Evolutionary conservation across 805 yeast species (phyloP), one percentile per base, ranked within the genome.

Genomic region (Barnettozyma siamensis): DNA sequence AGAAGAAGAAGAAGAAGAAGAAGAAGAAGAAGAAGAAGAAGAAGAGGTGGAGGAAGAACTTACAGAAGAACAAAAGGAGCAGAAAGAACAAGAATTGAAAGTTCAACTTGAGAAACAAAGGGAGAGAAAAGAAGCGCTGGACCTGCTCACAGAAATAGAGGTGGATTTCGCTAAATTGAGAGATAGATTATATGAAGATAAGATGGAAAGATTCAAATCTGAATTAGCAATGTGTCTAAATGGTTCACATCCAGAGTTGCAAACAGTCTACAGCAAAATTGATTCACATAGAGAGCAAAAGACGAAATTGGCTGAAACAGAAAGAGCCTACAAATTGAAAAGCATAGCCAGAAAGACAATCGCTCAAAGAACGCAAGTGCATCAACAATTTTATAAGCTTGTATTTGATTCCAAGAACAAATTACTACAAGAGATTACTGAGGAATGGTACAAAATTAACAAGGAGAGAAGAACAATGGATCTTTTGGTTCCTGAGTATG

Each of bases 211-310:
- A 47, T 71, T 85, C 48, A 86, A 87, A 50, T 81, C 83, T 34
- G 99, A 93, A 60, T 66, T 91, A 46, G 83, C 83, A 53, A 76
- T 91, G 73, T 89, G 98, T 64, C 66, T 81, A 27, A 83, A 81
- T 47, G 96, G 96, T 11, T 76, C 88, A 17, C 99, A 93, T 62
- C 98, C 98, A 0, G 96, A 89, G 53, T 72, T 91, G 41, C 73
- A 85, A 30, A 72, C 76, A 36, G 83, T 84, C 40, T 78, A 83
- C 59, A 73, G 73, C 51, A 77, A 79, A 60, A 78, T 93, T 38
- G 84, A 83, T 44, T 75, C 76, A 33, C 79, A 83, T 49, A 80
- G 88, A 49, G 87, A 87, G 49, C 80, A 78, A 44, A 83, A 80
- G 58, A 65, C 88, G 20, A 67, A 59, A 23, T 64, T 73, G 34